Evolutionary conservation across 208 protist species (phyloP), one percentile per base, ranked within the genome.

Genomic region (Leishmania gerbilli): DNA sequence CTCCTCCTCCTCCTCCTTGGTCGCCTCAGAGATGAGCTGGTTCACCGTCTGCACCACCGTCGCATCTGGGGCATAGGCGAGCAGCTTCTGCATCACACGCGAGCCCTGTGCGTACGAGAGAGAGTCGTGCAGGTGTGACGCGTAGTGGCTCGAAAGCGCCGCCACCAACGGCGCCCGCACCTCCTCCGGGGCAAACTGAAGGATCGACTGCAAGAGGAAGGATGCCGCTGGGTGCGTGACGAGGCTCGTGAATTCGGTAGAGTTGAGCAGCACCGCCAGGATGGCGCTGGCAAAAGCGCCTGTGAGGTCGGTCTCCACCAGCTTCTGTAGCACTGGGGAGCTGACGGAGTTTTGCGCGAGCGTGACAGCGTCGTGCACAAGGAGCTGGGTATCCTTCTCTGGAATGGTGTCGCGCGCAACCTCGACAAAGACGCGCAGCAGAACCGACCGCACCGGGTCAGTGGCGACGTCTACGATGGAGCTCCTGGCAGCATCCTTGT

Each of bases 31-130:
- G 3, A 84, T 81, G 17, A 96, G 62, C 45, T 83, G 62, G 15
- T 95, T 83, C 21, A 93, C 88, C 42, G 96, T 85, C 3, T 75
- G 24, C 5, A 80, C n/a, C 11, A 98, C 84, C 0, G 77, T 86
- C 45, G 90, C 92, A 62, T 98, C 92, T 17, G 85, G 77, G 1
- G 89, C 89, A 79, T 95, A 95, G 15, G 90, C 91, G 6, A 96
- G 81, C 78, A 96, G 76, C 77, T 96, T 96, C 88, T 98, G 95
- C 87, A 98, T 88, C 42, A 95, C 91, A 68, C 91, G 92, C 42
- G 93, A 96, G 51, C 95, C 92, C 87, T 95, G 91, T 49, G 90
- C 74, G 84, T 90, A 93, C 3, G 89, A 84, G 24, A 96, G 77
- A 37, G 89, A 83, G 49, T 89, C 80, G 40, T 85, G 90, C 56